These are phyloP conservation scores for Wickerhamomyces bisporus DNA, from an alignment of 805 yeast genomes.

Conservation along the genomic window DNA sequence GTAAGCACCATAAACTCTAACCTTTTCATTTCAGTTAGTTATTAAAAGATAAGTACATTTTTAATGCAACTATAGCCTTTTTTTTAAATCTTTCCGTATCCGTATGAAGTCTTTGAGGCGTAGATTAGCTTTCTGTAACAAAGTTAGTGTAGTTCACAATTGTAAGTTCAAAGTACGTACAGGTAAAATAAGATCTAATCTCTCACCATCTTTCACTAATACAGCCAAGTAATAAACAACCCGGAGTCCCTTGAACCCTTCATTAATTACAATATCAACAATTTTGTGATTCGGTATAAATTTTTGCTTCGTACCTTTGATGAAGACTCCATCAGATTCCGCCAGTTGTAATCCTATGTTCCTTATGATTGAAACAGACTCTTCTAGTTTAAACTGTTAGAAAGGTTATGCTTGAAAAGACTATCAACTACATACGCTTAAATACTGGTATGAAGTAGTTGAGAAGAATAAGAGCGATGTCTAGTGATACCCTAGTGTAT, in stretches of 20 bases:
- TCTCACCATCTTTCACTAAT: slow-evolving; percentile 37
- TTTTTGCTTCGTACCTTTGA: slow-evolving; percentile 19
- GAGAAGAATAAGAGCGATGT: not conserved
- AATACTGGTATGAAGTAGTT: not conserved
- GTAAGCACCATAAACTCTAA: no score
- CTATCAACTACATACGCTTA: not conserved
- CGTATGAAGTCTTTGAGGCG: slow-evolving; percentile 7
- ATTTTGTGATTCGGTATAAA: slow-evolving; percentile 56
- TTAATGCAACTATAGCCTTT: not conserved
- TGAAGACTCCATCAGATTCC: slow-evolving; percentile 25
- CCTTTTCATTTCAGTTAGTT: no score
- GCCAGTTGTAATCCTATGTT: slow-evolving; percentile 44
- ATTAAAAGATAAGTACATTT: no score
- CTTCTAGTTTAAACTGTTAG: slow-evolving; percentile 18
- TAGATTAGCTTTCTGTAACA: slow-evolving; percentile 7
- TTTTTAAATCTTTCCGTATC: slow-evolving; percentile 9
- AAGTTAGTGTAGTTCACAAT: not conserved
- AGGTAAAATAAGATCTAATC: slow-evolving; percentile 27
- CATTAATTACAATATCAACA: slow-evolving; percentile 66
- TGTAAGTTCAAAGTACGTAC: slow-evolving; percentile 16
- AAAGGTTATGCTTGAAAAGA: no score
- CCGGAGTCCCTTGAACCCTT: slow-evolving; percentile 65
- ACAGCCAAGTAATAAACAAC: slow-evolving; percentile 63
- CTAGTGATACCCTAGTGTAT: no score
- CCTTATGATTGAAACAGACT: slow-evolving; percentile 36